Evolutionary conservation across 257 asterid genomes (phyloP), one percentile per base, ranked within the genome.

Genomic region (Catharanthus roseus): DNA sequence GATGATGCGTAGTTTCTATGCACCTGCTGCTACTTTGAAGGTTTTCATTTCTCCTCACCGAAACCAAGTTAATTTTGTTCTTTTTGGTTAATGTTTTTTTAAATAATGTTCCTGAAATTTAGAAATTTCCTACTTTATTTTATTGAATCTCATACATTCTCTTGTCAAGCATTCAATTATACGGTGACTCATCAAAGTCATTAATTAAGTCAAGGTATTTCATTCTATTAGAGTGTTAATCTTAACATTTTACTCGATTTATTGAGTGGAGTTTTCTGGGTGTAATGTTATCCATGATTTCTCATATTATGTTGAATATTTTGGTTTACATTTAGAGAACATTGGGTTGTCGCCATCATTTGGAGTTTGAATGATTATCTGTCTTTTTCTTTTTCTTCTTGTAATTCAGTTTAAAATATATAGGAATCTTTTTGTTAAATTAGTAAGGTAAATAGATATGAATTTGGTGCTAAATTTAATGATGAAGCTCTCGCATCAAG

Each of bases 111-210:
- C n/a, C n/a, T n/a, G n/a, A n/a, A n/a, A n/a, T n/a, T n/a, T n/a
- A n/a, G n/a, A n/a, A n/a, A n/a, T n/a, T n/a, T n/a, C n/a, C n/a
- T n/a, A n/a, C n/a, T n/a, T n/a, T n/a, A n/a, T n/a, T n/a, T n/a
- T n/a, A n/a, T n/a, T n/a, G n/a, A n/a, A n/a, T n/a, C n/a, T n/a
- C n/a, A n/a, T n/a, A n/a, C n/a, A n/a, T n/a, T n/a, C n/a, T n/a
- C n/a, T 81, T 93, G 78, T 92, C 96, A 23, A 95, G 96, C 76
- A 92, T 92, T 73, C 95, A 90, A 75, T 77, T 93, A 78, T 93
- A 89, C 65, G 86, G 84, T 0, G 96, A 91, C 71, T 81, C 79
- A 39, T 81, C 97, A 57, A 89, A 86, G 82, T 83, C 85, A 65
- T 74, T 86, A 21, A 76, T 77, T 6, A 86, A 87, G 77, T 75